Percentiles rank a stretch among this genome's conserved stretches.
Conservation (phyloP, 164 flowering plant genomes). For the Vitis rupestris region DNA sequence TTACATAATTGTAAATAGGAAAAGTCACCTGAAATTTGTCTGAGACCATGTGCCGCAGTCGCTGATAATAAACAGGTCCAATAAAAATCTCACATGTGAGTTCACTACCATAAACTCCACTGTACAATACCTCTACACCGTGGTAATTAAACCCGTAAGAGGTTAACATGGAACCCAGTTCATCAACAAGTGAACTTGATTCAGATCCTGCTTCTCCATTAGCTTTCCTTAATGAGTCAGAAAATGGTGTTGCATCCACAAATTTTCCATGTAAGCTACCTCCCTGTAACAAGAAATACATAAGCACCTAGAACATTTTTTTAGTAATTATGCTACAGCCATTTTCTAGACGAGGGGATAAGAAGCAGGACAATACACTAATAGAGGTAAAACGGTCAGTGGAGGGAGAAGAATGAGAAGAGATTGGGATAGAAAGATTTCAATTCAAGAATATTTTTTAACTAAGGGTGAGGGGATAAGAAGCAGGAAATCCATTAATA, state of each 20-base stretch:
- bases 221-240: slow-evolving; percentile 38
- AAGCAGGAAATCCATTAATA: too few species aligned
- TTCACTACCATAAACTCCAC: slow-evolving; percentile 89
- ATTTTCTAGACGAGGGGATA: too few species aligned
- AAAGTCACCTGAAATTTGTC: slow-evolving; percentile 82
- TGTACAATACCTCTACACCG: slow-evolving; percentile 81
- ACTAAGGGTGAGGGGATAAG: too few species aligned
- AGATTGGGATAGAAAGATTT: too few species aligned
- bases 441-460: too few species aligned
- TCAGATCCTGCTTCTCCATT: slow-evolving; percentile 33
- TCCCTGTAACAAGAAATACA: slow-evolving; percentile 46
- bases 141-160: slow-evolving; percentile 76
- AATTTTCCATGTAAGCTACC: slow-evolving; percentile 80
- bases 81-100: slow-evolving; percentile 86
- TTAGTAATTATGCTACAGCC: background rate
- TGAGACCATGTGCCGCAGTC: slow-evolving; percentile 96
- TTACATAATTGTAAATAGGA: background rate
- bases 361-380: too few species aligned
- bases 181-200: slow-evolving; percentile 71
- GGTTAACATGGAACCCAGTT: slow-evolving; percentile 63
- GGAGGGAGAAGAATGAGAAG: too few species aligned
- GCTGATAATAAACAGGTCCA: slow-evolving; percentile 97
- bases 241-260: slow-evolving; percentile 91
- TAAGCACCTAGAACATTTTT: background rate
- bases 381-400: too few species aligned